Evolutionary conservation across 441 rosid genomes (phyloP).

Genomic region (Gossypium davidsonii): DNA sequence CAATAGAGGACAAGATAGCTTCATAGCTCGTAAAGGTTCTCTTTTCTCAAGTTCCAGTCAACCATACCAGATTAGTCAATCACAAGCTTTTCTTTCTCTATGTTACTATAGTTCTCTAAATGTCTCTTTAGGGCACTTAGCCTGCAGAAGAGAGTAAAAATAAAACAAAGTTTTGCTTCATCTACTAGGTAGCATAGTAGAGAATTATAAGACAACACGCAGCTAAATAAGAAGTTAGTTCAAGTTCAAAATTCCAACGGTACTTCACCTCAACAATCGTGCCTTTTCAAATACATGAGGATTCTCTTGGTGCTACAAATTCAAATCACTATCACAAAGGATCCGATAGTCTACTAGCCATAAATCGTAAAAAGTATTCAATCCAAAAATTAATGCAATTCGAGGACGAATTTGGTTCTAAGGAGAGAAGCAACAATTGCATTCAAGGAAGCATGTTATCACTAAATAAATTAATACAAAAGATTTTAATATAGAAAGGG

Average conservation of each 20-base stretch:
- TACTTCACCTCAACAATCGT: background rate
- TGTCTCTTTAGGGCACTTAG: background rate
- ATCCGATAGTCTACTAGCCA: background rate
- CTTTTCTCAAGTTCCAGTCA: background rate
- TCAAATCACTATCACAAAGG: background rate
- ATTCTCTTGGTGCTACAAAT: slow-evolving; percentile 5
- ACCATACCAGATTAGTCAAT: background rate
- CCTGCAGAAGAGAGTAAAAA: background rate
- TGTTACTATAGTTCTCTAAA: background rate
- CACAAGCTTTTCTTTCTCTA: slow-evolving; percentile 1
- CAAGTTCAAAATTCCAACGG: background rate
- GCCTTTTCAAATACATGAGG: background rate
- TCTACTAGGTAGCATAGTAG: background rate
- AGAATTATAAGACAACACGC: background rate
- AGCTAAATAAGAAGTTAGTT: background rate
- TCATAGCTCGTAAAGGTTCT: background rate
- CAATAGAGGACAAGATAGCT: background rate
- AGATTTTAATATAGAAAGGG: background rate
- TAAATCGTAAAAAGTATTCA: background rate
- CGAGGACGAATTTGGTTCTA: background rate
- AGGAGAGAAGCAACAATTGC: background rate
- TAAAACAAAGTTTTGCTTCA: background rate
- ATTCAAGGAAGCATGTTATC: background rate
- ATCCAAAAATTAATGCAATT: background rate
- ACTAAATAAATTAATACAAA: background rate